phyloP scores from a whole-genome alignment of 352 stramenopile species.

The Pythium dissotocum region DNA sequence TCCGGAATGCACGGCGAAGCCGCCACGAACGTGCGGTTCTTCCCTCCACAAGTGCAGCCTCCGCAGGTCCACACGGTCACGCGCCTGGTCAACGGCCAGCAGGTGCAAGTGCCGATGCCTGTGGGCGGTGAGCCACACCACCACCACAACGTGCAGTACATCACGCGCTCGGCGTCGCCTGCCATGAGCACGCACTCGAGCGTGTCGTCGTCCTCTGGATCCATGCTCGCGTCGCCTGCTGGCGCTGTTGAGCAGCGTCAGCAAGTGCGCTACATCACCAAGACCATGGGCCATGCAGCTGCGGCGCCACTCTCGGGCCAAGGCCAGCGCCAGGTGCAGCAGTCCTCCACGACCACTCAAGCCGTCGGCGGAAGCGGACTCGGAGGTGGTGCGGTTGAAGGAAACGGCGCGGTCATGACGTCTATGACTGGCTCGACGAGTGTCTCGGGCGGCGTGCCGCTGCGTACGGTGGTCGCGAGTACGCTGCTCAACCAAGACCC shows the following conservation, averaged over 20 bases:
- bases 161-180: background rate
- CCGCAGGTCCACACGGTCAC: slow-evolving; percentile 19
- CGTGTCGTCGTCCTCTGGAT: slow-evolving; percentile 5
- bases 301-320: background rate
- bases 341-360: background rate
- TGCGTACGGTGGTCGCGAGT: slow-evolving; percentile 15
- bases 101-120: slow-evolving; percentile 16
- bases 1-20: background rate
- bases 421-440: background rate
- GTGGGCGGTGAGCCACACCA: slow-evolving; percentile 5
- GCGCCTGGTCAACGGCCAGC: slow-evolving; percentile 19
- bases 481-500: slow-evolving; percentile 2
- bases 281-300: background rate
- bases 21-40: slow-evolving; percentile 13
- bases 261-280: slow-evolving; percentile 22
- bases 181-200: background rate
- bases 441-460: slow-evolving; percentile 6
- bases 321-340: background rate
- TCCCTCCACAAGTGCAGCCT: slow-evolving; percentile 9
- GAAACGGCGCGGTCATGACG: background rate
- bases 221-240: background rate
- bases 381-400: background rate
- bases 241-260: slow-evolving; percentile 9
- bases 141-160: slow-evolving; percentile 20
- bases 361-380: slow-evolving; percentile 1